A percentile compares a stretch with the other conserved stretches of the same genome.
Conservation (phyloP, 352 stramenopile species). For the Pythium vanterpoolii region DNA sequence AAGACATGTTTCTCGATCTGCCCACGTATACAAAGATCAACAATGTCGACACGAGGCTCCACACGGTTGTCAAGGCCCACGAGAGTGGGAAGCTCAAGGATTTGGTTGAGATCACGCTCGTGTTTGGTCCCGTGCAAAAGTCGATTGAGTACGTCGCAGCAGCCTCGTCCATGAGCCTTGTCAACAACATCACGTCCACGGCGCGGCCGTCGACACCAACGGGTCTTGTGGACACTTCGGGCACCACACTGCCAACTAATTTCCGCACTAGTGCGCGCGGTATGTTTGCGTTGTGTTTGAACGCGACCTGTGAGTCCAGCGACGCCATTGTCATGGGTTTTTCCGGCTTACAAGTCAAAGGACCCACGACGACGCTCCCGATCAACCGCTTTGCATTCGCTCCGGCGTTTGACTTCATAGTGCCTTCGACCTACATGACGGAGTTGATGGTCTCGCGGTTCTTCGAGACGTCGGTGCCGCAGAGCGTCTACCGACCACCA, state of each 20-base stretch:
- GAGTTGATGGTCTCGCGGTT: background rate
- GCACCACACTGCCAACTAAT: background rate
- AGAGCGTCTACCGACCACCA: background rate
- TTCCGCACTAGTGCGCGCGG: background rate
- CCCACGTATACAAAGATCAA: conserved; percentile 2
- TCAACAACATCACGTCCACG: background rate
- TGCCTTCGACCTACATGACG: background rate
- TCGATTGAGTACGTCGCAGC: background rate
- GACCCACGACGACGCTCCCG: background rate
- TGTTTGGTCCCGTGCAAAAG: background rate
- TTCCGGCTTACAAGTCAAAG: background rate
- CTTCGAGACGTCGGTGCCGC: conserved; percentile 1
- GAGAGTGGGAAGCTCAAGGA: background rate
- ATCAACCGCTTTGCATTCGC: background rate
- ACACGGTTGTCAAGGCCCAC: background rate
- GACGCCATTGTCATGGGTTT: conserved; percentile 1
- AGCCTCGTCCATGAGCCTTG: background rate
- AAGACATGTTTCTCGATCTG: conserved; percentile 8
- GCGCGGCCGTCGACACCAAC: background rate
- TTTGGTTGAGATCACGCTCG: conserved; percentile 8
- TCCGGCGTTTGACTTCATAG: background rate
- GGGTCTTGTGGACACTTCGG: background rate
- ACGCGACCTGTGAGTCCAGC: background rate
- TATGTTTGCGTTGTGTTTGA: conserved; percentile 2
- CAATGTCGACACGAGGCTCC: background rate